These are phyloP conservation scores for Sporothrix dimorphospora DNA, from an alignment of 2,329 filamentous ascomycete genomes.

Conservation along the genomic window DNA sequence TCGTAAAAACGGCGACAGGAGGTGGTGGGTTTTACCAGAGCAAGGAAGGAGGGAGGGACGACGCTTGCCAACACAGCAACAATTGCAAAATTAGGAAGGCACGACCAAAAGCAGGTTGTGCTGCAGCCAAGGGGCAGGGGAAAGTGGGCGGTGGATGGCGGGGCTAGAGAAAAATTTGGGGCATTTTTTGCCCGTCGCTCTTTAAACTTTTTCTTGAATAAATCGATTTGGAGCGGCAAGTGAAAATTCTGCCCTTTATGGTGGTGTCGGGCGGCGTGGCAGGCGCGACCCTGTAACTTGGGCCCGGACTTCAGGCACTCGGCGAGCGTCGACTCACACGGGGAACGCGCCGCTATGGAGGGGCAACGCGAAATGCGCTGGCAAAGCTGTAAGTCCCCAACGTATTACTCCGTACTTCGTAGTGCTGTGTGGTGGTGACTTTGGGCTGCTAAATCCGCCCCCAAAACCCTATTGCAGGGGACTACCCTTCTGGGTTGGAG, in stretches of 20 bases:
- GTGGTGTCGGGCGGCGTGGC: not conserved
- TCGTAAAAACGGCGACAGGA: conserved; percentile 6
- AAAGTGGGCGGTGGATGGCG: conserved; percentile 29
- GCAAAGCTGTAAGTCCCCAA: conserved; percentile 13
- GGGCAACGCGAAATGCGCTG: not conserved
- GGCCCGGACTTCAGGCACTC: not conserved
- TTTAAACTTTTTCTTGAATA: conserved; percentile 19
- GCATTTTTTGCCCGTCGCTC: conserved; percentile 1
- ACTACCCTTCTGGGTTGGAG: not conserved
- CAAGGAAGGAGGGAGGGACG: conserved; percentile 19
- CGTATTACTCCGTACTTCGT: too few species aligned
- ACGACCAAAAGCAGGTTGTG: conserved; percentile 26
- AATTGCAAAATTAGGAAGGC: conserved; percentile 24
- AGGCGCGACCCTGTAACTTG: not conserved
- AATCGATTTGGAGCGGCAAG: conserved; percentile 6
- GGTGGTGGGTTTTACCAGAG: conserved; percentile 3
- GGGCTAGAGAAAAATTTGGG: conserved; percentile 24
- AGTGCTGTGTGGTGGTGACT: not conserved
- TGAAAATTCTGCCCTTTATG: conserved; percentile 12
- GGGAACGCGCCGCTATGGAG: not conserved
- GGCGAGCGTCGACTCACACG: conserved; percentile 2
- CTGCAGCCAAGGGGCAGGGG: not conserved
- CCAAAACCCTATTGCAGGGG: not conserved
- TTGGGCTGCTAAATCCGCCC: not conserved
- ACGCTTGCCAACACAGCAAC: conserved; percentile 22